Conservation (phyloP, 1,284 basidiomycete genomes). For the Cutaneotrichosporon dermatis region DNA sequence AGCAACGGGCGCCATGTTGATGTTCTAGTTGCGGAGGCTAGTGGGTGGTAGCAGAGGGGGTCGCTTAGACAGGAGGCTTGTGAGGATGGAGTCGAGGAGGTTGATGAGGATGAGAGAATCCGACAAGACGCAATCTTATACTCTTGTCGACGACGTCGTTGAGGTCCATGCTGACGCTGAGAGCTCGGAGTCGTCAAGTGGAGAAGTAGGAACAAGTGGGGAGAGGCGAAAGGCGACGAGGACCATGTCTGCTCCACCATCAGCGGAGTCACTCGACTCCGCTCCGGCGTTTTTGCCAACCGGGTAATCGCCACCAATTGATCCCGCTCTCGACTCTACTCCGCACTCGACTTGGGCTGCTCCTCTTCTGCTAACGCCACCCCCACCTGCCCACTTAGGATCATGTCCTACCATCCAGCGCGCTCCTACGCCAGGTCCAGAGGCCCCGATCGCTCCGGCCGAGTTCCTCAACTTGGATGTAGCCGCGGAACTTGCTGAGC, state of each 20-base stretch:
- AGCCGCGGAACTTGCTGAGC: background rate
- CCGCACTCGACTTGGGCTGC: too few species aligned
- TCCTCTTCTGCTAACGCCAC: background rate
- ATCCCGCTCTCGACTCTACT: too few species aligned
- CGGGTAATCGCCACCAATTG: too few species aligned
- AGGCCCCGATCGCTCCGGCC: too few species aligned
- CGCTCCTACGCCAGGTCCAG: too few species aligned
- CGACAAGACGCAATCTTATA: too few species aligned
- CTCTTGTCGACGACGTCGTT: too few species aligned
- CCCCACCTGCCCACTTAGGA: background rate
- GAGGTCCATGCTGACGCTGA: too few species aligned
- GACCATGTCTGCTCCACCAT: background rate
- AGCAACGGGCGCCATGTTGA: background rate
- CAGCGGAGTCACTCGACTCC: background rate
- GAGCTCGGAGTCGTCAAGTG: background rate
- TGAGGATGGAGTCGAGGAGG: background rate
- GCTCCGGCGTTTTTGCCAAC: background rate
- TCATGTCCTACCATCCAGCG: too few species aligned
- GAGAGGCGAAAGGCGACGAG: background rate
- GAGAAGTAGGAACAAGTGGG: background rate
- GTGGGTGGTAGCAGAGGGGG: background rate
- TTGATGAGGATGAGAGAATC: too few species aligned
- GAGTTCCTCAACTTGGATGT: too few species aligned
- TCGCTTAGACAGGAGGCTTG: background rate
- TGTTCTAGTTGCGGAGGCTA: background rate